Percentiles rank a stretch among this genome's conserved stretches.
phyloP scores from a whole-genome alignment of 768 basidiomycete genomes.

The Dentipellis sp. region DNA sequence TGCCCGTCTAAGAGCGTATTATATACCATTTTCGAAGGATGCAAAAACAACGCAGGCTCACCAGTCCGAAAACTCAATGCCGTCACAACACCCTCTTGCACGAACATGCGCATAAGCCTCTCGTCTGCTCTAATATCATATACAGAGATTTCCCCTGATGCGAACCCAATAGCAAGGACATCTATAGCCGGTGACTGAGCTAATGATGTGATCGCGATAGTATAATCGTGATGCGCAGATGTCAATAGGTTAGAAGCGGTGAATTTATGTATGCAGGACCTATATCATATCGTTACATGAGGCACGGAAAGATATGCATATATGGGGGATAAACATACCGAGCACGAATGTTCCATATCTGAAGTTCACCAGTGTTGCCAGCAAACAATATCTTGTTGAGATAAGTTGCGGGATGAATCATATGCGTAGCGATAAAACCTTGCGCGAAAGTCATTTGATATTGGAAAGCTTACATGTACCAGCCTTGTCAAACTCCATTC shows the following conservation, averaged over 20 bases:
- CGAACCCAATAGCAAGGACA: constrained; percentile 87
- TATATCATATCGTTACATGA: constrained; percentile 20
- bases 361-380: constrained; percentile 71
- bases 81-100: constrained; percentile 77
- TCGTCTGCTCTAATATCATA: constrained; percentile 91
- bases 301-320: not conserved
- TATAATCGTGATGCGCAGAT: constrained; percentile 20
- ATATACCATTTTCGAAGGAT: not conserved
- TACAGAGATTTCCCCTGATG: constrained; percentile 79
- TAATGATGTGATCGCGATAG: constrained; percentile 60
- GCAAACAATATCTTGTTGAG: constrained; percentile 90
- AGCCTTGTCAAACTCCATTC: constrained; percentile 9
- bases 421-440: constrained; percentile 74
- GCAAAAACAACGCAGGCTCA: constrained; percentile 20
- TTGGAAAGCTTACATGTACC: constrained; percentile 21
- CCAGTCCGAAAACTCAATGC: constrained; percentile 83
- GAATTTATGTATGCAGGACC: constrained; percentile 80
- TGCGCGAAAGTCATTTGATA: constrained; percentile 70
- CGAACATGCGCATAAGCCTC: constrained; percentile 77
- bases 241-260: constrained; percentile 42
- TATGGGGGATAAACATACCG: constrained; percentile 37
- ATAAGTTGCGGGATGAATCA: constrained; percentile 94
- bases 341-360: constrained; percentile 91
- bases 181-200: constrained; percentile 94
- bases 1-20: constrained; percentile 56